These are phyloP conservation scores for Teunomyces panamensis DNA, from an alignment of 805 yeast species.

Conservation along the genomic window DNA sequence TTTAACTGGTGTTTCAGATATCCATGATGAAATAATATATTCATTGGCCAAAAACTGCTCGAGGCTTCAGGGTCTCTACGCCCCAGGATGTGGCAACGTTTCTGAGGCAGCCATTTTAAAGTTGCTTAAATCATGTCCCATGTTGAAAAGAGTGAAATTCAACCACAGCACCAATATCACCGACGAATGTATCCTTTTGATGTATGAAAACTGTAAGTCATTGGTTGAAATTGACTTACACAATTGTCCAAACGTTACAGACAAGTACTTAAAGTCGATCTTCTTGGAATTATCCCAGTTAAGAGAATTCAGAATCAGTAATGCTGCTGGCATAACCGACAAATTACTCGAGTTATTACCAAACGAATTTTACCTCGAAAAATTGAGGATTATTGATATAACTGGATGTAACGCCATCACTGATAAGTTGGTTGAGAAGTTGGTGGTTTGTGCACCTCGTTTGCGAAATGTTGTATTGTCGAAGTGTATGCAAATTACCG, in stretches of 20 bases:
- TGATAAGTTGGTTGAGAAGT: slow-evolving; percentile 69
- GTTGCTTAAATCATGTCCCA: slow-evolving; percentile 62
- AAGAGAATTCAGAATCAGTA: slow-evolving; percentile 81
- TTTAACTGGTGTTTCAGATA: slow-evolving; percentile 69
- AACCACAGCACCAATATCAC: slow-evolving; percentile 67
- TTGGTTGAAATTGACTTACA: slow-evolving; percentile 89
- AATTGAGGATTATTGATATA: slow-evolving; percentile 77
- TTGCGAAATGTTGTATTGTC: slow-evolving; percentile 84
- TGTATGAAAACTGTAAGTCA: slow-evolving; percentile 71
- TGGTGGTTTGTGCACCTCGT: slow-evolving; percentile 78
- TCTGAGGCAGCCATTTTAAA: slow-evolving; percentile 60
- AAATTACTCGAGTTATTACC: slow-evolving; percentile 57
- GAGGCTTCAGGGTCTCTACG: slow-evolving; percentile 83
- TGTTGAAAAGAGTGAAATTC: slow-evolving; percentile 78
- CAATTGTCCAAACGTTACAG: slow-evolving; percentile 71
- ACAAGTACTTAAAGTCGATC: slow-evolving; percentile 54
- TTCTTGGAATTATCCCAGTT: slow-evolving; percentile 65
- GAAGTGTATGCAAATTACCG: slow-evolving; percentile 85
- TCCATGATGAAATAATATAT: slow-evolving; percentile 62
- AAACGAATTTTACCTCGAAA: slow-evolving; percentile 49
- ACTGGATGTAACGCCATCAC: slow-evolving; percentile 81
- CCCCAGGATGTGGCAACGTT: slow-evolving; percentile 77
- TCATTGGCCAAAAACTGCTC: slow-evolving; percentile 70
- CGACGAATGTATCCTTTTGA: slow-evolving; percentile 56
- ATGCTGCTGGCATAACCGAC: slow-evolving; percentile 68